Conservation (phyloP, 73 alveolate genomes). For the Tetrahymena elliotti region DNA sequence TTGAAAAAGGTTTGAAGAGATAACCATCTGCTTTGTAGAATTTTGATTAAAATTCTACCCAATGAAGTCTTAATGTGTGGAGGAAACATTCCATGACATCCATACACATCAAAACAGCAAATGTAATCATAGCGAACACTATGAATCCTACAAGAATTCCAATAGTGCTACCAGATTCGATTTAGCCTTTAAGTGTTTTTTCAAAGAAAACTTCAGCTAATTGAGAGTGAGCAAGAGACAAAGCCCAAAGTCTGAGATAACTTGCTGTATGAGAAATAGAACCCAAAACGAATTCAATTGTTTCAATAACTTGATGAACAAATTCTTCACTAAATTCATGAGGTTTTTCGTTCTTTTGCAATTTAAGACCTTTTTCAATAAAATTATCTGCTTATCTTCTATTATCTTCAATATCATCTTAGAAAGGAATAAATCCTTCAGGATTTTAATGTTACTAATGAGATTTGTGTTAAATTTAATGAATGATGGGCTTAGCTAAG, state of each 20-base stretch:
- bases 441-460: neutral
- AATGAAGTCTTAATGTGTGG: slow-evolving; percentile 93
- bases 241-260: slow-evolving; percentile 97
- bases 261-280: slow-evolving; percentile 98
- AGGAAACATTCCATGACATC: slow-evolving; percentile 93
- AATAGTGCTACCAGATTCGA: slow-evolving; percentile 28
- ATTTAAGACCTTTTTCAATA: neutral
- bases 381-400: neutral
- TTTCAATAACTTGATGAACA: slow-evolving; percentile 86
- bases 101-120: slow-evolving; percentile 83
- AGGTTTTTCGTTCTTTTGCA: neutral
- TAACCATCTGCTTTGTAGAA: slow-evolving; percentile 9
- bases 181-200: slow-evolving; percentile 43
- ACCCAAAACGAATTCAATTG: slow-evolving; percentile 96
- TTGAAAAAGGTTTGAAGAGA: neutral
- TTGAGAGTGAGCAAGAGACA: slow-evolving; percentile 96
- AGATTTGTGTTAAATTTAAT: neutral
- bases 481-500: slow-evolving; percentile 11
- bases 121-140: slow-evolving; percentile 60
- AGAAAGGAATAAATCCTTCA: neutral
- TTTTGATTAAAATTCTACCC: slow-evolving; percentile 41
- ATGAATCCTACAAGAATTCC: slow-evolving; percentile 47
- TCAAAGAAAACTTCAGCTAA: slow-evolving; percentile 81
- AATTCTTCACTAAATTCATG: slow-evolving; percentile 14
- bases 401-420: neutral